Evolutionary conservation across 495 filamentous ascomycete species (phyloP), one percentile per base, ranked within the genome.

Genomic region (Xylaria intraflava): DNA sequence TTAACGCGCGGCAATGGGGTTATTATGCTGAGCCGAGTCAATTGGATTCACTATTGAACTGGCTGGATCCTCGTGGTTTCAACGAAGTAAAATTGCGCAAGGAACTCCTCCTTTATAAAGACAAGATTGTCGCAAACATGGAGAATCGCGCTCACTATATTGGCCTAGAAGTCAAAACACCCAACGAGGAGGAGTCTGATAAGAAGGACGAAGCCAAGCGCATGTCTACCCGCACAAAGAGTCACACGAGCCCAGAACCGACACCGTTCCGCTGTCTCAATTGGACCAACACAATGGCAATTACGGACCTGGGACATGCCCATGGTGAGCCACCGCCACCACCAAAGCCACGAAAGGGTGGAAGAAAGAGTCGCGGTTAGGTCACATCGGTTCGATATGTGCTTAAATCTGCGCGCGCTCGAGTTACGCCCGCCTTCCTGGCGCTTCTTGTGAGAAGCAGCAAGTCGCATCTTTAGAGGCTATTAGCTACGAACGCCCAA

Each of bases 11-110:
- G 9, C 86, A 96, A 66, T 97, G 92, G 88, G 93, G 87, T 12
- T 98, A 87, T 72, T 89, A 87, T 65, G 87, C 93, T 43, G 85
- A 91, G 1, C 83, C 89, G 0, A 79, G 84, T 19, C 72, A 83
- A 20, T 67, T 98, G 6, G 89, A 91, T 43, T 78, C 76, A 51
- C 80, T 97, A 14, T 80, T 96, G 46, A 79, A 77, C 24, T 98
- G 93, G 93, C 77, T 98, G 5, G 93, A 98, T 62, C 72, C 83
- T 7, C 84, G 86, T 23, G 93, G 93, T 0, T 71, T 82, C 33
- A 87, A 93, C 30, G 93, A 98, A 68, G 68, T 82, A 30, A 91
- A 89, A 63, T 72, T 98, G 20, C 79, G 85, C 30, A 95, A 95
- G 67, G 90, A 96, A 68, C 78, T 98, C 2, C 72, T 85, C 49